Conservation (phyloP, 2,329 filamentous ascomycete species). For the Domatiomyces globalis region DNA sequence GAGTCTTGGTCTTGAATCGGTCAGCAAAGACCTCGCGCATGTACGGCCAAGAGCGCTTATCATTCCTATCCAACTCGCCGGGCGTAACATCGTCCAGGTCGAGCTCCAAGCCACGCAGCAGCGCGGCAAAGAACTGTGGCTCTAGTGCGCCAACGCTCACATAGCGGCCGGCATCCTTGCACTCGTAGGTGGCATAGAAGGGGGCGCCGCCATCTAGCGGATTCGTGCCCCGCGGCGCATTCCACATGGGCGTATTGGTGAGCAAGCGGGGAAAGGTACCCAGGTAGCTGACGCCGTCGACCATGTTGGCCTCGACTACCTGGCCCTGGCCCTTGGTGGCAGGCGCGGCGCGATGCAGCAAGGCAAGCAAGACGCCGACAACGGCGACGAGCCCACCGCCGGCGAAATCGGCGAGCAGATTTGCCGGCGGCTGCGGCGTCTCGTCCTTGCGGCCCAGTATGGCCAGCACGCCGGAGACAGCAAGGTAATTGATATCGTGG, state of each 20-base stretch:
- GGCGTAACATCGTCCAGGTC: slow-evolving; percentile 30
- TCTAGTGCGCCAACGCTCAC: slow-evolving; percentile 87
- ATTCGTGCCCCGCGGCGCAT: slow-evolving; percentile 55
- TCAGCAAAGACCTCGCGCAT: slow-evolving; percentile 47
- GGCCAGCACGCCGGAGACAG: slow-evolving; percentile 64
- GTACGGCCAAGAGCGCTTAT: slow-evolving; percentile 53
- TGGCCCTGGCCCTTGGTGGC: slow-evolving; percentile 57
- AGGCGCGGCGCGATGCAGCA: slow-evolving; percentile 35
- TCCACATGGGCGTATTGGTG: slow-evolving; percentile 49
- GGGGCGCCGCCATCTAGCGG: slow-evolving; percentile 71
- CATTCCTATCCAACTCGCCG: slow-evolving; percentile 37
- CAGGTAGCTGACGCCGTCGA: slow-evolving; percentile 71
- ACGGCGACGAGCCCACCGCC: slow-evolving; percentile 75
- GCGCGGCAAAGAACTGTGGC: slow-evolving; percentile 61
- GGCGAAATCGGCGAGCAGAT: slow-evolving; percentile 81
- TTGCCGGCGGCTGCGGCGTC: slow-evolving; percentile 64
- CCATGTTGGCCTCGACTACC: slow-evolving; percentile 93
- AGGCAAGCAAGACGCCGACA: slow-evolving; percentile 65
- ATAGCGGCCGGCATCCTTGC: slow-evolving; percentile 54
- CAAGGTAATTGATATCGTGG: slow-evolving; percentile 93
- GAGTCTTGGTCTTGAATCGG: slow-evolving; percentile 54
- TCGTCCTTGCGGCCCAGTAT: slow-evolving; percentile 54
- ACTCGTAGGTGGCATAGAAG: slow-evolving; percentile 82
- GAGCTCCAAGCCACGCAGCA: slow-evolving; percentile 56
- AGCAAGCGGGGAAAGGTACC: slow-evolving; percentile 61